These are phyloP conservation scores for Capsella bursapastoris DNA, from an alignment of 345 rosid species.

Conservation along the genomic window DNA sequence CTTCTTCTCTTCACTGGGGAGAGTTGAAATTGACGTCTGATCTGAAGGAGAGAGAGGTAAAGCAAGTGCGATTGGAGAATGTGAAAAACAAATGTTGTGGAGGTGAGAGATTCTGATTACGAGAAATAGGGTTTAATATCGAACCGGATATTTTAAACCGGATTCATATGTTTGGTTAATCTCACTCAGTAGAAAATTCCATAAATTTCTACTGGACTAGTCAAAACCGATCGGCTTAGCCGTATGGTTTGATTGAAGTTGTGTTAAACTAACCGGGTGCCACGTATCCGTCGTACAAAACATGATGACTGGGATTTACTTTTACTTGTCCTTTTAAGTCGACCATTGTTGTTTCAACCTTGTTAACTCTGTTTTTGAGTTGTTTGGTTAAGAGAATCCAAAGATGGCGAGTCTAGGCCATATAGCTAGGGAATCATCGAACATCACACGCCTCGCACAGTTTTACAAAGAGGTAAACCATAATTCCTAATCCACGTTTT, in stretches of 20 bases:
- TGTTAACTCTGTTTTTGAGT: neutral
- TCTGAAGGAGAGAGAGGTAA: slow-evolving; percentile 27
- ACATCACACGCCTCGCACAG: slow-evolving; percentile 66
- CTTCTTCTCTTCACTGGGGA: slow-evolving; percentile 19
- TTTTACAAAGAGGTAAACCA: slow-evolving; percentile 74
- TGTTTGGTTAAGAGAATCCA: slow-evolving; percentile 1
- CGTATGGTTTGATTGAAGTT: neutral
- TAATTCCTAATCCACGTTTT: neutral
- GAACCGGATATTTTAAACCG: slow-evolving; percentile 33
- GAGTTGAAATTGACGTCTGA: slow-evolving; percentile 46
- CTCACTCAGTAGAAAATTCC: too few species aligned
- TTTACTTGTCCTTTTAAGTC: neutral
- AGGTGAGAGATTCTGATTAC: neutral
- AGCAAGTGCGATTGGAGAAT: slow-evolving; percentile 36
- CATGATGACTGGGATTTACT: neutral
- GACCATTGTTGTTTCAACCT: too few species aligned
- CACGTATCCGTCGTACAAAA: neutral
- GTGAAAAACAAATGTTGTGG: slow-evolving; percentile 2
- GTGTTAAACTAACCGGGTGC: neutral
- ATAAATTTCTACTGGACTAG: neutral
- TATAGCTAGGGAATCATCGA: slow-evolving; percentile 85
- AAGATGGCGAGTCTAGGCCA: slow-evolving; percentile 71
- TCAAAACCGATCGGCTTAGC: neutral
- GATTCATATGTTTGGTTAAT: neutral
- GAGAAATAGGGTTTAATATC: slow-evolving; percentile 26